phyloP scores from a whole-genome alignment of 2,329 filamentous ascomycete species.

The Colletotrichum melonis region DNA sequence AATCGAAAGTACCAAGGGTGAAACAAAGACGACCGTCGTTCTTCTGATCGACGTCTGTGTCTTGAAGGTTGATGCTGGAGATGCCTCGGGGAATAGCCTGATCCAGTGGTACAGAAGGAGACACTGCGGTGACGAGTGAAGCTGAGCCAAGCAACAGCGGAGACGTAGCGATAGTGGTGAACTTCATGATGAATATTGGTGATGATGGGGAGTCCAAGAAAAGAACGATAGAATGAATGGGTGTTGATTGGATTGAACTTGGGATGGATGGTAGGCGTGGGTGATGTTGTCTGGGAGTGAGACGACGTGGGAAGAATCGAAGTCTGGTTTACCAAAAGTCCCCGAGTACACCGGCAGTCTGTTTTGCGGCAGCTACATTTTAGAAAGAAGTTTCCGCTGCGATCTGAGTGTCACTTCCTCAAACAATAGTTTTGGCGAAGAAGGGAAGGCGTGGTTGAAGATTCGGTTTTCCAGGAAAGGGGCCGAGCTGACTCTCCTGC shows the following conservation, averaged over 20 bases:
- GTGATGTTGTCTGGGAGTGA: not conserved
- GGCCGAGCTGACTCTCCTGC: no score
- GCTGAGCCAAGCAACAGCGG: not conserved
- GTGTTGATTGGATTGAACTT: not conserved
- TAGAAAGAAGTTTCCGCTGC: not conserved
- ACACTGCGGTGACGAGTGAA: not conserved
- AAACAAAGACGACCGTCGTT: not conserved
- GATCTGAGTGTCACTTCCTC: not conserved
- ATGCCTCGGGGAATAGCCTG: not conserved
- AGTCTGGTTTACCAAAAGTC: not conserved
- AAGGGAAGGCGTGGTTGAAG: not conserved
- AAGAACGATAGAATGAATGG: not conserved
- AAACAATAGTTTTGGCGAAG: not conserved
- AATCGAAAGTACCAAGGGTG: not conserved
- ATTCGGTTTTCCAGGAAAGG: not conserved
- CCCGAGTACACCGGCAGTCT: not conserved
- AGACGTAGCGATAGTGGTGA: not conserved
- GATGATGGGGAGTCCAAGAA: not conserved
- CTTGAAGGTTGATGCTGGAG: no score
- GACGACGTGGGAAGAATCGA: not conserved
- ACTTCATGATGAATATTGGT: not conserved
- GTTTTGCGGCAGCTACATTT: not conserved
- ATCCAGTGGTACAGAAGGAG: not conserved
- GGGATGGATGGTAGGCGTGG: not conserved
- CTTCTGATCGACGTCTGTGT: not conserved